phyloP scores from a whole-genome alignment of 78 protist genomes.

The Pelomyxa schiedti region DNA sequence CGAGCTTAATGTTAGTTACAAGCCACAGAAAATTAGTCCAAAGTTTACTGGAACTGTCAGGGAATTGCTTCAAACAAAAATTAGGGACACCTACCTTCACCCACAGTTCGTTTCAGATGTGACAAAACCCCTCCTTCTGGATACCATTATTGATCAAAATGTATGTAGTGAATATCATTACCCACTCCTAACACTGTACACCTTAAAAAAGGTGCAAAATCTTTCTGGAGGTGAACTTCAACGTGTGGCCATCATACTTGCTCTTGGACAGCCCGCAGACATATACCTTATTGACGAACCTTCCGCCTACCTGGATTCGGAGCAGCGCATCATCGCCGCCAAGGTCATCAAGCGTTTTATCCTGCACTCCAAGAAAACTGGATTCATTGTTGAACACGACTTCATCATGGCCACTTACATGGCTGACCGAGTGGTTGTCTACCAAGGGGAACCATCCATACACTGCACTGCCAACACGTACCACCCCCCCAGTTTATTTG shows the following conservation, averaged over 20 bases:
- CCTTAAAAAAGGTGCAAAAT: constrained; percentile 10
- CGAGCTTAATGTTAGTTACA: constrained; percentile 84
- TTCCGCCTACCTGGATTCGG: constrained; percentile 98
- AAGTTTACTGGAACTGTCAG: constrained; percentile 60
- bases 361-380: constrained; percentile 94
- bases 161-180: too few relatives aligned
- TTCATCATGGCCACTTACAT: constrained; percentile 99
- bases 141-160: constrained; percentile 71
- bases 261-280: constrained; percentile 96
- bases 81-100: constrained; percentile 66
- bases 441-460: constrained; percentile 70
- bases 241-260: constrained; percentile 92
- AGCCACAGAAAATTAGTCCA: constrained; percentile 97
- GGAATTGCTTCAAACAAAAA: constrained; percentile 73
- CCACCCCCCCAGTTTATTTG: too few relatives aligned
- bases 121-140: constrained; percentile 86
- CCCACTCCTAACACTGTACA: neutral
- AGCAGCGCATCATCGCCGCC: constrained; percentile 95
- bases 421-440: constrained; percentile 96
- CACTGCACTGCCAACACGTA: constrained; percentile 41
- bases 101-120: constrained; percentile 97
- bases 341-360: constrained; percentile 95
- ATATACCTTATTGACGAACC: constrained; percentile 99
- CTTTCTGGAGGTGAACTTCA: constrained; percentile 99
- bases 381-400: constrained; percentile 99